Evolutionary conservation across 257 asterid genomes (phyloP).

Genomic region (Hygrophila difformis): DNA sequence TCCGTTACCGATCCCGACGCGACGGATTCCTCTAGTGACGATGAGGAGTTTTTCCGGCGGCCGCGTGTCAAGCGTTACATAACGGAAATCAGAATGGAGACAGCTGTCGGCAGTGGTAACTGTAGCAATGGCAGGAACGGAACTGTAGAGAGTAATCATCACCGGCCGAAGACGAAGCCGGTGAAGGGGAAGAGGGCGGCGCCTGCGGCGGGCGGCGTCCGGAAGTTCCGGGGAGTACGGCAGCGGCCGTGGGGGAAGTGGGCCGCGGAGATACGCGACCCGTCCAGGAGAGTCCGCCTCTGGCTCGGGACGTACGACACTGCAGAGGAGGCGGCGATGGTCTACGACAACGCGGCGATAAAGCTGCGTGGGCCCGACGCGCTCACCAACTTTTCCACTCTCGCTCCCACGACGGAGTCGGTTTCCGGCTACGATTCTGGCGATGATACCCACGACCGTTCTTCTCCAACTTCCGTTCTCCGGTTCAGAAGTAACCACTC

Average conservation of each 20-base stretch:
- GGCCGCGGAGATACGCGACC: constrained; percentile 80
- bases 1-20: constrained; percentile 69
- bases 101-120: not conserved
- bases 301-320: constrained; percentile 74
- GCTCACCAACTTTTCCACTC: constrained; percentile 40
- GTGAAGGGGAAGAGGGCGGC: constrained; percentile 28
- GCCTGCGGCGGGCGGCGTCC: constrained; percentile 11
- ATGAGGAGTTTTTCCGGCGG: constrained; percentile 40
- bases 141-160: constrained; percentile 12
- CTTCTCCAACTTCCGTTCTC: constrained; percentile 58
- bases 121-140: constrained; percentile 7
- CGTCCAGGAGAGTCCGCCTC: constrained; percentile 28
- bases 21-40: constrained; percentile 77
- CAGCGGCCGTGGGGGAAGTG: constrained; percentile 74
- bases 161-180: constrained; percentile 26
- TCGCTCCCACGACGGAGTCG: constrained; percentile 21
- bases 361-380: constrained; percentile 63
- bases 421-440: constrained; percentile 55
- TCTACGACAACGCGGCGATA: constrained; percentile 63
- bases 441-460: constrained; percentile 39
- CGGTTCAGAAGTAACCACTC: constrained; percentile 26
- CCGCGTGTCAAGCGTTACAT: constrained; percentile 55
- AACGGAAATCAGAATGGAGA: constrained; percentile 42
- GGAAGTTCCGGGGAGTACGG: constrained; percentile 63
- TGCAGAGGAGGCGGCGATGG: constrained; percentile 78